Percentiles rank a stretch among this genome's conserved stretches.
Evolutionary conservation across 2,329 filamentous ascomycete species (phyloP).

Genomic region (Cordyceps pruinosa): DNA sequence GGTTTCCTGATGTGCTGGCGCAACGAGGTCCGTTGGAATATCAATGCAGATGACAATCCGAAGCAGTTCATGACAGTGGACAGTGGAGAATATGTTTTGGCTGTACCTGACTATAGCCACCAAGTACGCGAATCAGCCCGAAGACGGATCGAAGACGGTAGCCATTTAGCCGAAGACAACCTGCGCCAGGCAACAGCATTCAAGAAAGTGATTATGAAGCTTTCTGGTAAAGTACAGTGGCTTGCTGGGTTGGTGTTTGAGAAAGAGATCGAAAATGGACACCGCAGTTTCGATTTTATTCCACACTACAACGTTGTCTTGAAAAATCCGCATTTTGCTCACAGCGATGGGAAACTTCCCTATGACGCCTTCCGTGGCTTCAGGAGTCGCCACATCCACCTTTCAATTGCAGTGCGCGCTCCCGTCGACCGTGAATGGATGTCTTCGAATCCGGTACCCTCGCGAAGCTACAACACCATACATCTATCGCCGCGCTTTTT

Average conservation of each 20-base stretch:
- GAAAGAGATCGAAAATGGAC: slow-evolving; percentile 63
- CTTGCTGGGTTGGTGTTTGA: slow-evolving; percentile 89
- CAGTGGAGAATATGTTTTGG: slow-evolving; percentile 89
- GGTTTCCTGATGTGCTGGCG: slow-evolving; percentile 99
- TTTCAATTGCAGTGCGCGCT: slow-evolving; percentile 85
- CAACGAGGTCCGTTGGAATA: slow-evolving; percentile 81
- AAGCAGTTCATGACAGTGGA: slow-evolving; percentile 93
- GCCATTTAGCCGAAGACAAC: slow-evolving; percentile 54
- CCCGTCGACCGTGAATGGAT: slow-evolving; percentile 84
- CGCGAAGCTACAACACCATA: slow-evolving; percentile 90
- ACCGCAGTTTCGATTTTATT: slow-evolving; percentile 78
- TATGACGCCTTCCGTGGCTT: slow-evolving; percentile 98
- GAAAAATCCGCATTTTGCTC: slow-evolving; percentile 70
- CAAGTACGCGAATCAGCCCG: slow-evolving; percentile 64
- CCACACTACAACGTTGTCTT: slow-evolving; percentile 89
- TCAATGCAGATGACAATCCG: slow-evolving; percentile 79
- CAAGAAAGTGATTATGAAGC: slow-evolving; percentile 98
- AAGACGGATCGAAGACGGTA: slow-evolving; percentile 48
- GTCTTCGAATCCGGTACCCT: slow-evolving; percentile 64
- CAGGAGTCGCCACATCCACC: slow-evolving; percentile 90
- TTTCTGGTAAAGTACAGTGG: slow-evolving; percentile 94
- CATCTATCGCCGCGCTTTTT: slow-evolving; percentile 95
- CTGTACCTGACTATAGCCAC: slow-evolving; percentile 87
- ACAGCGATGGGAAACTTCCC: slow-evolving; percentile 44
- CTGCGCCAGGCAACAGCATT: slow-evolving; percentile 73